Evolutionary conservation across 352 stramenopile species (phyloP), one percentile per base, ranked within the genome.

Genomic region (Peronospora destructor): DNA sequence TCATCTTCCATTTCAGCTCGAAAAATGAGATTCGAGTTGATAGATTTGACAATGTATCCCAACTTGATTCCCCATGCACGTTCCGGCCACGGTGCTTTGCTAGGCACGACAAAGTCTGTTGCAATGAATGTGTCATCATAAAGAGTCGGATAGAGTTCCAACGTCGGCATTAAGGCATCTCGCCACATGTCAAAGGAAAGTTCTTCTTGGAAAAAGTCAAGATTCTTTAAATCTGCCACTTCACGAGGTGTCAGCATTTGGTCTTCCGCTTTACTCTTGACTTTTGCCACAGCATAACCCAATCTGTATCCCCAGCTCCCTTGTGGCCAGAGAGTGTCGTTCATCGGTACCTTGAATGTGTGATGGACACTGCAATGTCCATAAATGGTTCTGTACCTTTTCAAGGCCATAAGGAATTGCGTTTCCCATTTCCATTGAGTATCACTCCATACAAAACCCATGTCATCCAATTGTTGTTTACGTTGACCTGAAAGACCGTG

Each of bases 321-420:
- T 30, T 87, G 55, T 5, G 87, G 81, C 87, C 89, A 98, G 21
- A 69, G 57, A 1, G 67, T 34, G 21, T 84, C 71, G 33, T 83
- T 67, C 23, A 64, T 51, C 0, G 92, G 89, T 1, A 97, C 84
- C 12, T 85, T 77, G 66, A 96, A 97, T 16, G 81, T 77, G 42
- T 91, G 74, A 19, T 91, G 85, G 5, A 97, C 86, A 28, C 87
- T 60, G 41, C 90, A 76, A 62, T 98, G 85, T 17, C 85, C 87
- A 44, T 89, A 86, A 16, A 94, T 43, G 37, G 81, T 46, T 39
- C 79, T 74, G 71, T 95, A 97, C 0, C 45, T 64, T 21, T 76
- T 36, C 28, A 97, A 68, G 9, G 84, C 85, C 33, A 67, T 66
- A 21, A 89, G 40, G 37, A 86, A 65, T 46, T 82, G 61, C 48